Evolutionary conservation across 257 asterid species (phyloP), one percentile per base, ranked within the genome.

Genomic region (Haberlea rhodopensis): DNA sequence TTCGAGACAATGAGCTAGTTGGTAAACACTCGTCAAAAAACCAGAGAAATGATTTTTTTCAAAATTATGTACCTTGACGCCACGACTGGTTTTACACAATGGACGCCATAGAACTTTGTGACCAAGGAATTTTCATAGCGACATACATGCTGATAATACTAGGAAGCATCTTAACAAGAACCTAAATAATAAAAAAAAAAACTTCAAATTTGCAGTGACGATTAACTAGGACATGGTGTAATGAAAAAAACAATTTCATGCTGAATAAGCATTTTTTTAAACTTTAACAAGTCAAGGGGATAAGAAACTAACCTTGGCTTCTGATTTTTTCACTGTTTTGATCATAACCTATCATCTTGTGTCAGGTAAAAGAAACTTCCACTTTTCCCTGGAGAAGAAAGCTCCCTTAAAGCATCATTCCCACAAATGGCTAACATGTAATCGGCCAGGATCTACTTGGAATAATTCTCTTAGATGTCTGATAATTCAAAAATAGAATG

Each of bases 331-430:
- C 72, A 90, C 99, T 6, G 99, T 94, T 75, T 94, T 94, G 79
- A 94, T 94, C 96, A 94, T 94, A 94, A 94, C 57, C 99, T 78
- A 79, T 94, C 97, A 53, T 94, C 99, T 60, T 94, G 97, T 4
- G 97, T 94, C 78, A 94, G 66, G 73, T 94, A 94, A 79, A 94
- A 94, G 76, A 81, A 83, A 65, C 99, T 94, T 69, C 99, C 99
- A 76, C 99, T 94, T 76, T 94, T 94, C 68, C 99, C 99, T 0
- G 97, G 99, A 73, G 99, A 94, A 1, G 97, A 90, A 69, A 94
- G 95, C 76, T 94, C 99, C 66, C 96, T 83, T 10, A 94, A 63
- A 66, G 99, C 99, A 78, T 90, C 95, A 72, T 82, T 79, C 40
- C 96, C 99, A 48, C 99, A 94, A 52, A 94, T 79, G 67, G 99